phyloP scores from a whole-genome alignment of 306 rosid species.

The Heteromeles arbutifolia region DNA sequence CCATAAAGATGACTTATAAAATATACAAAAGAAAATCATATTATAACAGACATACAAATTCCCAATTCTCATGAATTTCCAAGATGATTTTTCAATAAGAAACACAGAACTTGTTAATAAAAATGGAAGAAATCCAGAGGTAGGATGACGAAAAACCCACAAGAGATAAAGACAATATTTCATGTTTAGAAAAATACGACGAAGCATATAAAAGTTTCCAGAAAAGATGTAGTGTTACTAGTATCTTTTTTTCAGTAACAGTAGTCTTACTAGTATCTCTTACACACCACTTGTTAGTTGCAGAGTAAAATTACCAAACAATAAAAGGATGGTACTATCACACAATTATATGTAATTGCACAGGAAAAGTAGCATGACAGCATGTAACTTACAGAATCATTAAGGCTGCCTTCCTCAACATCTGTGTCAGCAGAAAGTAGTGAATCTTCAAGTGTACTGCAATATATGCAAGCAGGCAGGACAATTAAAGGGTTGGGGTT shows the following conservation, averaged over 20 bases:
- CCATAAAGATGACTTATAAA: too few species aligned
- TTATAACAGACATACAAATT: too few species aligned
- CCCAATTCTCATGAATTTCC: not conserved
- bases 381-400: conserved; percentile 53
- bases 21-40: too few species aligned
- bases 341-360: not conserved
- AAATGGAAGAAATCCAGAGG: not conserved
- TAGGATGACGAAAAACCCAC: not conserved
- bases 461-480: conserved; percentile 22
- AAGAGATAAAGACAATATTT: not conserved
- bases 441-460: conserved; percentile 68
- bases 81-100: too few species aligned
- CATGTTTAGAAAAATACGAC: not conserved
- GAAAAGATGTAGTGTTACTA: not conserved
- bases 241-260: not conserved
- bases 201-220: not conserved
- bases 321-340: not conserved
- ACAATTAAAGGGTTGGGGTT: conserved; percentile 1
- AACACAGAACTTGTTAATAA: not conserved
- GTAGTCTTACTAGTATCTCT: not conserved
- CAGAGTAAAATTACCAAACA: not conserved
- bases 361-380: conserved; percentile 4
- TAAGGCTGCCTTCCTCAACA: conserved; percentile 57
- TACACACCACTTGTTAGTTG: not conserved
- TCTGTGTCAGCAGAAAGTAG: conserved; percentile 55